These are phyloP conservation scores for Antrodiella citrinella DNA, from an alignment of 768 basidiomycete species.

Conservation along the genomic window DNA sequence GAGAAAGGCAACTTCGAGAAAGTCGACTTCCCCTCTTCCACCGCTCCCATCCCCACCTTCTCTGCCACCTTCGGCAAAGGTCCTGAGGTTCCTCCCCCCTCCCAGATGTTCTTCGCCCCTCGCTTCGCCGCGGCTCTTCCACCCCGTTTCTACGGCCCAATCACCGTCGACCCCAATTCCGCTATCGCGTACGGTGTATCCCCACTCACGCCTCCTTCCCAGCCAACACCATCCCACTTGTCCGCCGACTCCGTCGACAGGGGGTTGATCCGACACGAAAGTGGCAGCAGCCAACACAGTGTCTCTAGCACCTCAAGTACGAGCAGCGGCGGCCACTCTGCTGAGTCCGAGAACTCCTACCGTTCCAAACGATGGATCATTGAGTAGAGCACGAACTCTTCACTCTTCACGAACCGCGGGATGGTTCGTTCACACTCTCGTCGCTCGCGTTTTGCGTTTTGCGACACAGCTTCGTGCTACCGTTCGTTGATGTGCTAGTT, in stretches of 20 bases:
- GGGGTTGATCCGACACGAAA: constrained; percentile 24
- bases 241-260: neutral
- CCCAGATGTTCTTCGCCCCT: constrained; percentile 29
- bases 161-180: constrained; percentile 28
- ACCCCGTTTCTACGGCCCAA: constrained; percentile 35
- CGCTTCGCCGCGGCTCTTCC: constrained; percentile 34
- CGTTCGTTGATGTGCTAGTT: too few relatives aligned
- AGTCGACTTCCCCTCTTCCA: constrained; percentile 51
- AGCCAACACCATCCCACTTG: neutral
- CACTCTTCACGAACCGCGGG: constrained; percentile 3
- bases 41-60: constrained; percentile 48
- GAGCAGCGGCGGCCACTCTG: constrained; percentile 7
- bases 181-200: neutral
- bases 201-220: neutral
- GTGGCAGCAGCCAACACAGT: constrained; percentile 33
- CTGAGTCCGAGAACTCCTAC: constrained; percentile 23
- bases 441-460: too few relatives aligned
- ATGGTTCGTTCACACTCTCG: too few relatives aligned
- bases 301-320: constrained; percentile 22
- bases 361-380: constrained; percentile 41
- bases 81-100: constrained; percentile 27
- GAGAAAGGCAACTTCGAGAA: constrained; percentile 32
- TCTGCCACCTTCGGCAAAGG: constrained; percentile 30
- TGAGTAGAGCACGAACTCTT: constrained; percentile 7
- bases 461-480: too few relatives aligned